Conservation (phyloP, 495 filamentous ascomycete species). For the Lindgomyces ingoldianus region DNA sequence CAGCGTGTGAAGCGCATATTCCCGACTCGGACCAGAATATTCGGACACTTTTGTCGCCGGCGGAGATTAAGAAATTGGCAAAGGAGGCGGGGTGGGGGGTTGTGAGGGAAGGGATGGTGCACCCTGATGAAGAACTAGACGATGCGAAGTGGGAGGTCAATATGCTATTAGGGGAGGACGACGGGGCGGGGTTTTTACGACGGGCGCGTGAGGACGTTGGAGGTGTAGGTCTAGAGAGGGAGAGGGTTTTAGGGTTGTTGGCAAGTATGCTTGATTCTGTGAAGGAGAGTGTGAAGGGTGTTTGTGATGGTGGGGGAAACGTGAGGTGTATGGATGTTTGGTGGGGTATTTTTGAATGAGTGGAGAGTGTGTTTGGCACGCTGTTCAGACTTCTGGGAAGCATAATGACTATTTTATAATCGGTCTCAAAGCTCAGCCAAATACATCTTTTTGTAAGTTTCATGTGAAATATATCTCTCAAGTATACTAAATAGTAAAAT, state of each 20-base stretch:
- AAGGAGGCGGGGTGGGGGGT: conserved; percentile 8
- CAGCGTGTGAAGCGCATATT: conserved; percentile 22
- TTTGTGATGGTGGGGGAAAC: neutral
- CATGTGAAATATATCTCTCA: too few species aligned
- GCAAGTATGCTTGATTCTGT: neutral
- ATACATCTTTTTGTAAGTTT: too few species aligned
- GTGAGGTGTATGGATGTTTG: conserved; percentile 7
- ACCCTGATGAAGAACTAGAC: neutral
- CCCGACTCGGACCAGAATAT: conserved; percentile 13
- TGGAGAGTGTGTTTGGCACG: too few species aligned
- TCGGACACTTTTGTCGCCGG: neutral
- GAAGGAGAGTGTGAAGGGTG: neutral
- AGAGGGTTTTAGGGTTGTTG: neutral
- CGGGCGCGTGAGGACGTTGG: neutral
- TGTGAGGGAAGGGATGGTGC: neutral
- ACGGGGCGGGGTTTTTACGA: neutral
- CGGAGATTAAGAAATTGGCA: conserved; percentile 5
- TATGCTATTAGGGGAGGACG: conserved; percentile 1
- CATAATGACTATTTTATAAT: too few species aligned
- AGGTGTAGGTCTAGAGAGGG: neutral
- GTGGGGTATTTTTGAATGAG: neutral
- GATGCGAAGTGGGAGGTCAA: conserved; percentile 20
- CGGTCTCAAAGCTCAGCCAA: too few species aligned
- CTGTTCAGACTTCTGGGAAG: too few species aligned
- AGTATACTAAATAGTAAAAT: too few species aligned